A percentile compares a stretch with the other conserved stretches of the same genome.
Conservation (phyloP, 169 alveolate species). For the Theileria orientalis region DNA sequence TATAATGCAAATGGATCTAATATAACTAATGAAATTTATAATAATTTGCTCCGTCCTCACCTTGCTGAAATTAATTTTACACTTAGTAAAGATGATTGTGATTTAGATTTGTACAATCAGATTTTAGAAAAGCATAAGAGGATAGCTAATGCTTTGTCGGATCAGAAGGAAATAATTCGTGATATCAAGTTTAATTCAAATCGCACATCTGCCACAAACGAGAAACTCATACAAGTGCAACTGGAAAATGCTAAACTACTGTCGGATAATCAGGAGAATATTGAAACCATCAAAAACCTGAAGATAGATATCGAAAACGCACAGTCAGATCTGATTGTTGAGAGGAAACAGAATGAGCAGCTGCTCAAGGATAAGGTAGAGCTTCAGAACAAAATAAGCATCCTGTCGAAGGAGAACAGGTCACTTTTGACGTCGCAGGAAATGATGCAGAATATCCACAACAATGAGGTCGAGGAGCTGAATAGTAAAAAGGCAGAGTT, state of each 20-base stretch:
- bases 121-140: not conserved
- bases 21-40: not conserved
- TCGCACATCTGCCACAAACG: not conserved
- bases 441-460: conserved; percentile 36
- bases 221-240: not conserved
- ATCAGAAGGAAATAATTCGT: not conserved
- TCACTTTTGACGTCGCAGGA: conserved; percentile 31
- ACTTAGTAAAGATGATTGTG: not conserved
- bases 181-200: conserved; percentile 1
- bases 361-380: conserved; percentile 40
- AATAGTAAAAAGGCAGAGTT: conserved; percentile 49
- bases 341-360: conserved; percentile 58
- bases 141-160: not conserved
- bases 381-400: conserved; percentile 41
- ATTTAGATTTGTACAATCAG: not conserved
- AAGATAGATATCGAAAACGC: conserved; percentile 18
- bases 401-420: conserved; percentile 27
- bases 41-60: not conserved
- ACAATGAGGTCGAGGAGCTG: conserved; percentile 47
- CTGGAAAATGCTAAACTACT: conserved; percentile 7
- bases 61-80: not conserved
- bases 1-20: not conserved
- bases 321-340: conserved; percentile 28
- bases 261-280: not conserved
- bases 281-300: conserved; percentile 9